Evolutionary conservation across 208 protist genomes (phyloP), one percentile per base, ranked within the genome.

Genomic region (Trypanosoma congolense): DNA sequence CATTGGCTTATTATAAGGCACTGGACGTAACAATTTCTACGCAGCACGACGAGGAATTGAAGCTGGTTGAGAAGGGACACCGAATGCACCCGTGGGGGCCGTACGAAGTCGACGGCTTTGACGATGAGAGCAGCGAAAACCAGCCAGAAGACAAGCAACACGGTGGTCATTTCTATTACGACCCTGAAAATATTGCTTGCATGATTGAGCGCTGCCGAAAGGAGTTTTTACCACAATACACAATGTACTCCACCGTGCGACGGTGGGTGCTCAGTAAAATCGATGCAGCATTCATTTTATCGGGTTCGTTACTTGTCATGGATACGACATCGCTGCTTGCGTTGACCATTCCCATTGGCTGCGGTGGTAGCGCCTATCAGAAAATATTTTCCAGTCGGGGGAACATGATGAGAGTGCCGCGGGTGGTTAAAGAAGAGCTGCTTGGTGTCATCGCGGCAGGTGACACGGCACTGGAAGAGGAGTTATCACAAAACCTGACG

Each of bases 1-100:
- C 87, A 6, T 72, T 94, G 24, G 70, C 80, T 21, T 94, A 90
- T 71, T 94, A 94, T 72, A 80, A 80, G 45, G 83, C 83, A 5
- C 53, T 90, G 25, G 65, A 67, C 30, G 50, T 67, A 9, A 47
- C 30, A 3, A 25, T 18, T 9, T 38, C 24, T 19, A 16, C 42
- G 36, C 25, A 19, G 3, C 35, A 48, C 4, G 52, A 60, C 0
- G 49, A 65, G 22, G 52, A 58, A 50, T 40, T 75, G 31, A 52
- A 22, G 1, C 9, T 41, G 3, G 25, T 4, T 6, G 43, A 36
- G 18, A 16, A 47, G 1, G 10, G 29, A n/a, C 25, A 16, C 21
- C 22, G n/a, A 2, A 57, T 35, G 14, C 8, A 65, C 51, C 60
- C 60, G 5, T 66, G 60, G 60, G 60, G 60, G 22, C 14, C 14